Base-by-base conservation (phyloP, 106 monocot species). In the Dactylorhiza incarnata region DNA sequence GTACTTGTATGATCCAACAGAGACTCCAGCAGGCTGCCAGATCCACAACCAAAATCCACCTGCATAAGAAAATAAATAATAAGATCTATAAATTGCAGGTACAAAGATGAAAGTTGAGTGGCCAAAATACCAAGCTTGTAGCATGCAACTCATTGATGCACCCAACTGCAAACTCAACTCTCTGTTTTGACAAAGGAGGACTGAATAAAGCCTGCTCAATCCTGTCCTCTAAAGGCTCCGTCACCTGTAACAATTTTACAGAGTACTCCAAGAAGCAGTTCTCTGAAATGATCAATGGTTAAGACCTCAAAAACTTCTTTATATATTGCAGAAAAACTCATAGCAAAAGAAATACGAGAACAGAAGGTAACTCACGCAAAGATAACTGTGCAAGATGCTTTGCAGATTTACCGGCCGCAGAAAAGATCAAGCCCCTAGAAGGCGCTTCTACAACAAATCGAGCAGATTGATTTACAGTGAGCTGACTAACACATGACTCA, bases 31-130 rank as follows among this genome's bases (percentile, higher is more conserved):
- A 99, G 81, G 68, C 94, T 89, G 62, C 97, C 94, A 47, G 97
- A 94, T 63, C 97, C 97, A 84, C 97, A 99, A 9, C 97, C 97
- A 94, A 99, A 99, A 85, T 99, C 97, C 69, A 94, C 94, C 97
- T 99, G 79, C 52, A 73, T 48, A 7, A 45, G n/a, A 72, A 4
- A 72, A 72, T 19, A 73, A 58, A 44, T 37, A 50, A 65, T 63
- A 6, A 45, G 65, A 45, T 24, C 47, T 45, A 24, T 16, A 23
- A 44, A 70, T 15, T 68, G 44, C 19, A 13, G 68, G 20, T 11
- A 55, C 54, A 37, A 11, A 26, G 26, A 49, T 0, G 13, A 65
- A 75, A 37, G 70, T 19, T 22, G 23, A 49, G 19, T 44, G 6
- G 49, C 13, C 54, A 73, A 49, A 29, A 49, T 90, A 95, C 95